These are phyloP conservation scores for Yarrowia porcina DNA, from an alignment of 805 yeast species.

Conservation along the genomic window DNA sequence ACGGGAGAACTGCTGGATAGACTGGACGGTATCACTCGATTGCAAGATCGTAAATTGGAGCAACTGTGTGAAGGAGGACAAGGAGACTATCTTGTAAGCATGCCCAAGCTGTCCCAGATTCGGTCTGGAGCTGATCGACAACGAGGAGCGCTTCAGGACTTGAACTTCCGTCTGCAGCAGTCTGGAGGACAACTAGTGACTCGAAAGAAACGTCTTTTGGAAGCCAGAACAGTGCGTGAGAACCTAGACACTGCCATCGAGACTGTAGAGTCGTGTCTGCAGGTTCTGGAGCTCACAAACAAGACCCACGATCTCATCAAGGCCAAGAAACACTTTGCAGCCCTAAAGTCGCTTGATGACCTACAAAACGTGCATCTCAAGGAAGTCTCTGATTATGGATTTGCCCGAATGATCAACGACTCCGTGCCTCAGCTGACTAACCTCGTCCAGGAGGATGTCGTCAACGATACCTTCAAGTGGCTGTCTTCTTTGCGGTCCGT, in stretches of 20 bases:
- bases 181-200: conserved; percentile 64
- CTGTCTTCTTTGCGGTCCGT: conserved; percentile 45
- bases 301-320: conserved; percentile 77
- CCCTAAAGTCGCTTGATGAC: conserved; percentile 77
- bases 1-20: conserved; percentile 55
- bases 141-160: conserved; percentile 50
- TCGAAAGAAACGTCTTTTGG: conserved; percentile 55
- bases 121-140: conserved; percentile 56
- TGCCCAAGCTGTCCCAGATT: conserved; percentile 60
- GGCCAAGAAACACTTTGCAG: conserved; percentile 74
- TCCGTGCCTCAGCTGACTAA: conserved; percentile 74
- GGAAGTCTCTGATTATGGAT: conserved; percentile 63
- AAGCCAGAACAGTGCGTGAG: conserved; percentile 57
- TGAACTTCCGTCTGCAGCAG: conserved; percentile 56
- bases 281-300: conserved; percentile 80
- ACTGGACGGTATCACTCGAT: conserved; percentile 55
- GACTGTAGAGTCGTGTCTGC: conserved; percentile 68
- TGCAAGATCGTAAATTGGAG: conserved; percentile 62
- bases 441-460: conserved; percentile 69
- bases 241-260: conserved; percentile 70
- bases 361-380: conserved; percentile 65
- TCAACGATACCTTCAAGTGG: conserved; percentile 52
- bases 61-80: conserved; percentile 60
- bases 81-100: conserved; percentile 47
- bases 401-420: conserved; percentile 66